Evolutionary conservation across 1,139 yeast genomes (phyloP).

Genomic region (Kodamaea anthophila): DNA sequence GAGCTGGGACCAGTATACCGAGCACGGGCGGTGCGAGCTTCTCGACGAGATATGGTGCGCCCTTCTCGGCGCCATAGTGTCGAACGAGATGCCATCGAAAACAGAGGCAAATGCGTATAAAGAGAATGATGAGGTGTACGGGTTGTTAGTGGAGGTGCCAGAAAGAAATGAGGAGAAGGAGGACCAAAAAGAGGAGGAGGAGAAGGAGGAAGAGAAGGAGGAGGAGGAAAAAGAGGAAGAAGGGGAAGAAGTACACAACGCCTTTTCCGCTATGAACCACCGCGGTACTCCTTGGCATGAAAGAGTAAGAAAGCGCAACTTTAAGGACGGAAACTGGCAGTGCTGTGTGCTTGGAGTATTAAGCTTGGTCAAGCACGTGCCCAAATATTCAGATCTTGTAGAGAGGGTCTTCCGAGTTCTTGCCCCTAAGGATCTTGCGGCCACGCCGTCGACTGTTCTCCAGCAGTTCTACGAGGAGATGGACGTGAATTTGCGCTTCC

Average conservation of each 20-base stretch:
- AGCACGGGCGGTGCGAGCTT: conserved; percentile 46
- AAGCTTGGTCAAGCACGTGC: conserved; percentile 52
- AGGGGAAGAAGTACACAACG: conserved; percentile 21
- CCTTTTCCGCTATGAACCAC: conserved; percentile 53
- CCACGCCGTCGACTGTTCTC: conserved; percentile 46
- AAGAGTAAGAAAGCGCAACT: conserved; percentile 64
- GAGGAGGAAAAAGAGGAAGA: conserved; percentile 10
- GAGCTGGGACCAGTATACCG: conserved; percentile 39
- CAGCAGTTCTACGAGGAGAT: conserved; percentile 46
- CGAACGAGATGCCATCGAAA: conserved; percentile 27
- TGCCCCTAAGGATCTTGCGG: conserved; percentile 50
- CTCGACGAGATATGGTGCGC: conserved; percentile 73
- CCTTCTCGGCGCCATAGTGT: conserved; percentile 40
- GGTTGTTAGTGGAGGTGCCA: conserved; percentile 40
- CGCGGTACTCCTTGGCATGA: conserved; percentile 72
- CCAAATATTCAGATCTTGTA: conserved; percentile 45
- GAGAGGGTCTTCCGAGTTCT: conserved; percentile 41
- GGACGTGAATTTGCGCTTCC: conserved; percentile 44
- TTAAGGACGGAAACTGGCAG: conserved; percentile 85
- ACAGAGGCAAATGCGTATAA: conserved; percentile 18
- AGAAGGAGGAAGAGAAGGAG: conserved; percentile 9
- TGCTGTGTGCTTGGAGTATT: conserved; percentile 68
- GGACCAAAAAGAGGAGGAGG: conserved; percentile 11
- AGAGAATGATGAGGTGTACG: conserved; percentile 25
- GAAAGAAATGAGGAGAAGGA: conserved; percentile 9